These are phyloP conservation scores for Neonothopanus nambi DNA, from an alignment of 1,284 basidiomycete genomes.

Conservation along the genomic window DNA sequence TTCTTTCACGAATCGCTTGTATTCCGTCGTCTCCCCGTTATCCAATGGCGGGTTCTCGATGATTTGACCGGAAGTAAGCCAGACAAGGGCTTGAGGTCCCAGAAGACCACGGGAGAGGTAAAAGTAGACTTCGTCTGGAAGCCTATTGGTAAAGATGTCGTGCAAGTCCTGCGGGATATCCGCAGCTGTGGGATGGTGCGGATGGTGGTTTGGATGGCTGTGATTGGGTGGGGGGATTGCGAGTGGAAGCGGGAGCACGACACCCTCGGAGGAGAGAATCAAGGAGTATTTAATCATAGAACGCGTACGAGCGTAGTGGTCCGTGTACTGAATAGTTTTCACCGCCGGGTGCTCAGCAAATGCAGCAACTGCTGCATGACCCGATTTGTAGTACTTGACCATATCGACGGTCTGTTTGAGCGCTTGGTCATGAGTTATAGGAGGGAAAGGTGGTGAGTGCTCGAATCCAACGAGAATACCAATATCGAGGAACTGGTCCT, in stretches of 20 bases:
- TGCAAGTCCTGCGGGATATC: constrained; percentile 93
- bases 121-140: constrained; percentile 97
- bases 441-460: constrained; percentile 85
- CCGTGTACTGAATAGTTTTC: constrained; percentile 75
- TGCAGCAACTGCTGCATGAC: constrained; percentile 77
- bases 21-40: constrained; percentile 94
- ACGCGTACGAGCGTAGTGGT: constrained; percentile 88
- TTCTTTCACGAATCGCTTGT: constrained; percentile 92
- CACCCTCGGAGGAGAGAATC: constrained; percentile 89
- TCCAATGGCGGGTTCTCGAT: constrained; percentile 90
- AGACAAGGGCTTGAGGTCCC: constrained; percentile 85
- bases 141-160: constrained; percentile 92
- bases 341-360: constrained; percentile 80
- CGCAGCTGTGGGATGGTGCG: constrained; percentile 73
- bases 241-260: constrained; percentile 85
- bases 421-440: constrained; percentile 75
- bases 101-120: constrained; percentile 93
- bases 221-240: constrained; percentile 57
- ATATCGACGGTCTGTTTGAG: constrained; percentile 86
- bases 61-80: constrained; percentile 85
- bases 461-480: constrained; percentile 92
- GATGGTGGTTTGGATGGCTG: constrained; percentile 54
- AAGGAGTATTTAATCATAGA: constrained; percentile 93
- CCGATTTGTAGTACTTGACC: constrained; percentile 88
- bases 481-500: constrained; percentile 95